A percentile compares a stretch with the other conserved stretches of the same genome.
Evolutionary conservation across 768 basidiomycete species (phyloP).

Genomic region (Xanthoconium purpureum): DNA sequence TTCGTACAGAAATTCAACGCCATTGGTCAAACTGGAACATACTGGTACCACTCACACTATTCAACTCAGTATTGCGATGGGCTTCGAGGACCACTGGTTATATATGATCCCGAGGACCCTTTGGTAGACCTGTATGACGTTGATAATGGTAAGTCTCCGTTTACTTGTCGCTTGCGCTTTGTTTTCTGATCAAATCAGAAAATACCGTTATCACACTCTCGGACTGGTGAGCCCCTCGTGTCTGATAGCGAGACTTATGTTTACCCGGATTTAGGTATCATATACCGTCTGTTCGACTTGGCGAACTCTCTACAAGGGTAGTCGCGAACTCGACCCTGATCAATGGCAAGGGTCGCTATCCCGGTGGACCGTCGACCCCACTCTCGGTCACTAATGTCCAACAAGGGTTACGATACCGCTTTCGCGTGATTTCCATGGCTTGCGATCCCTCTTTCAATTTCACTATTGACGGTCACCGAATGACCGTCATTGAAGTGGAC

Average conservation of each 20-base stretch:
- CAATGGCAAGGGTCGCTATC: slow-evolving; percentile 5
- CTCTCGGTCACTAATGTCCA: slow-evolving; percentile 2
- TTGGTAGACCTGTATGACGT: slow-evolving; percentile 36
- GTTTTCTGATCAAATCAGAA: slow-evolving; percentile 17
- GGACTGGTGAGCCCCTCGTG: not conserved
- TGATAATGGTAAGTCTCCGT: slow-evolving; percentile 35
- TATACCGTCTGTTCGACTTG: not conserved
- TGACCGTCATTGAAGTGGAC: slow-evolving; percentile 7
- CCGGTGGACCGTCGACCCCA: slow-evolving; percentile 1
- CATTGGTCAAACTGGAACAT: slow-evolving; percentile 32
- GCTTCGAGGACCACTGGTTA: slow-evolving; percentile 28
- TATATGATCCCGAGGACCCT: slow-evolving; percentile 6
- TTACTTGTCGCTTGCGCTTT: not conserved
- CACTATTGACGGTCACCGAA: slow-evolving; percentile 7
- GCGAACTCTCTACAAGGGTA: not conserved
- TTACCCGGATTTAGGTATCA: slow-evolving; percentile 1
- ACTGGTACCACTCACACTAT: slow-evolving; percentile 38
- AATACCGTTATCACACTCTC: slow-evolving; percentile 32
- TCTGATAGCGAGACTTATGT: not conserved
- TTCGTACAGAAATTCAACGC: slow-evolving; percentile 37
- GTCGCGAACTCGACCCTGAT: not conserved
- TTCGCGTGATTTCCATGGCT: not conserved
- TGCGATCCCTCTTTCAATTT: slow-evolving; percentile 2
- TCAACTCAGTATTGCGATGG: slow-evolving; percentile 2
- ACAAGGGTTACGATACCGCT: slow-evolving; percentile 2